These are phyloP conservation scores for Xylaria grammica DNA, from an alignment of 495 filamentous ascomycete species.

Conservation along the genomic window DNA sequence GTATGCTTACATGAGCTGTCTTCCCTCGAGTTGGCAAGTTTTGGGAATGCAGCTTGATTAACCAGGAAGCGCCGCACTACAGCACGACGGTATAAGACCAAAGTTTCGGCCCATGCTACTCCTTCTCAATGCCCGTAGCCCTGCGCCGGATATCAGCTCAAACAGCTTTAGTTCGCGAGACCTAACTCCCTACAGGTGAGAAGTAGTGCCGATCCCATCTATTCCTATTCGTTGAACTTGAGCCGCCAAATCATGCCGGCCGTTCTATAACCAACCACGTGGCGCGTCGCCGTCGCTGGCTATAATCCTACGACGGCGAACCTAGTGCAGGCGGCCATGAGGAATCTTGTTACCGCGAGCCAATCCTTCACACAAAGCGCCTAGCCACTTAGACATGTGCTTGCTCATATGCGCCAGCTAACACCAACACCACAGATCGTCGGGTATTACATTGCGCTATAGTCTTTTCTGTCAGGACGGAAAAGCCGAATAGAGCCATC, in stretches of 20 bases:
- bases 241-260: neutral
- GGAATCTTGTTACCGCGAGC: neutral
- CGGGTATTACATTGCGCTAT: too few relatives aligned
- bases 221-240: neutral
- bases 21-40: too few relatives aligned
- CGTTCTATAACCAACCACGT: neutral
- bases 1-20: too few relatives aligned
- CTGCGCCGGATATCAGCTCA: neutral
- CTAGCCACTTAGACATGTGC: neutral
- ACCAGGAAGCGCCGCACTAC: neutral
- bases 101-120: neutral
- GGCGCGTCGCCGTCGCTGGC: neutral
- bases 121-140: neutral
- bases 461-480: too few relatives aligned
- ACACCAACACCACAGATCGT: neutral
- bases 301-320: neutral
- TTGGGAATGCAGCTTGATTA: neutral
- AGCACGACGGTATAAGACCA: neutral
- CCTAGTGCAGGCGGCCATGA: neutral
- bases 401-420: neutral
- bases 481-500: too few relatives aligned
- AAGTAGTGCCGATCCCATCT: neutral
- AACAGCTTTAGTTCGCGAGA: neutral
- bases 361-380: neutral
- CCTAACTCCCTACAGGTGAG: neutral